A percentile compares a stretch with the other conserved stretches of the same genome.
phyloP scores from a whole-genome alignment of 495 filamentous ascomycete genomes.

The Astrothelium macrocarpum region DNA sequence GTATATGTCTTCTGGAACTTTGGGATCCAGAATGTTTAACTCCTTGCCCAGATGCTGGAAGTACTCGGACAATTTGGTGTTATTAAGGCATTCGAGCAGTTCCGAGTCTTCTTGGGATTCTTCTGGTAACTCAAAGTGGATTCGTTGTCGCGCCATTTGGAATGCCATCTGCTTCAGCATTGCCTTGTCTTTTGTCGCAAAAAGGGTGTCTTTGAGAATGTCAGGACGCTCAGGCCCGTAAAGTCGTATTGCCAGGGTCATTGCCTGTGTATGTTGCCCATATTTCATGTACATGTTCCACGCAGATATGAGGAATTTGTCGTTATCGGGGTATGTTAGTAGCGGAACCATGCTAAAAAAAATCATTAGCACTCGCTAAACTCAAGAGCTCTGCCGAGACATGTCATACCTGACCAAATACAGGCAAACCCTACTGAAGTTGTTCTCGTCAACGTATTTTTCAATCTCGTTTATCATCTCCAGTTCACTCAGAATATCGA shows the following conservation, averaged over 20 bases:
- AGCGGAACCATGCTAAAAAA: constrained; percentile 93
- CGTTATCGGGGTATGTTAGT: constrained; percentile 93
- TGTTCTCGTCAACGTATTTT: constrained; percentile 83
- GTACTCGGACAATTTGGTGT: constrained; percentile 76
- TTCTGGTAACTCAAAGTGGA: constrained; percentile 57
- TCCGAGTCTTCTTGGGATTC: constrained; percentile 61
- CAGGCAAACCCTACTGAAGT: constrained; percentile 82
- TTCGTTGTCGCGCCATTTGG: constrained; percentile 82
- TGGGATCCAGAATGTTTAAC: constrained; percentile 91
- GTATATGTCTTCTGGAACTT: constrained; percentile 97
- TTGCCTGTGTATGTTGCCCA: constrained; percentile 84
- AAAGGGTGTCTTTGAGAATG: constrained; percentile 61
- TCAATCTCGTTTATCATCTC: constrained; percentile 94
- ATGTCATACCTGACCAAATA: constrained; percentile 69
- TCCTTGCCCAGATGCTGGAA: constrained; percentile 93
- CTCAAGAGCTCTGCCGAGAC: neutral
- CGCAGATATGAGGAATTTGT: constrained; percentile 81
- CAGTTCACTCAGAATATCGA: constrained; percentile 90
- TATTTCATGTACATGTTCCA: constrained; percentile 88
- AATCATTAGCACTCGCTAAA: constrained; percentile 10
- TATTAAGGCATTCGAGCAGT: constrained; percentile 73
- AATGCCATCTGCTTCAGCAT: constrained; percentile 93
- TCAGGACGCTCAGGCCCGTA: constrained; percentile 55
- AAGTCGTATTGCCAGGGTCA: constrained; percentile 85
- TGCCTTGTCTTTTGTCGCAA: constrained; percentile 67